Evolutionary conservation across 768 basidiomycete species (phyloP).

Genomic region (Serpula lacrymans): DNA sequence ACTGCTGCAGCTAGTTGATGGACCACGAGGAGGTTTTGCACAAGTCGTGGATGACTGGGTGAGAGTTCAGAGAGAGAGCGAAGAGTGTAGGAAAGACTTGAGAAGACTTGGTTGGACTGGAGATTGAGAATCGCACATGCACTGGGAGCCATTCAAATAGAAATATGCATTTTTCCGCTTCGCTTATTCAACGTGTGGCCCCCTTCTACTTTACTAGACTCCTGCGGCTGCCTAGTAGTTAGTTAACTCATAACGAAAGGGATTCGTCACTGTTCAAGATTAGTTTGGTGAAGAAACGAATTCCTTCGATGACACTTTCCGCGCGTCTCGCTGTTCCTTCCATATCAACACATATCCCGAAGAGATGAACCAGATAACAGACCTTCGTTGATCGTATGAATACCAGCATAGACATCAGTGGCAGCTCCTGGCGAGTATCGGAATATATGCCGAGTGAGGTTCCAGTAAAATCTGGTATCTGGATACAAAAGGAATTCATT

Average conservation of each 20-base stretch:
- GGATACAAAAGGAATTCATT: background rate
- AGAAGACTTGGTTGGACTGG: constrained; percentile 50
- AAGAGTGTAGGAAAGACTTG: constrained; percentile 48
- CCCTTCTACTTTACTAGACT: no score
- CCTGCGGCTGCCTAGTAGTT: no score
- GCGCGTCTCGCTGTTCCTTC: constrained; percentile 39
- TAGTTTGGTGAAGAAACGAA: constrained; percentile 62
- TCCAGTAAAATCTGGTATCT: constrained; percentile 18
- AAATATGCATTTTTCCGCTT: no score
- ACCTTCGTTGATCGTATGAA: constrained; percentile 70
- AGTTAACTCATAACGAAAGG: no score
- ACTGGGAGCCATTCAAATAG: no score
- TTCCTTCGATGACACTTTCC: constrained; percentile 55
- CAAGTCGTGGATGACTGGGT: constrained; percentile 50
- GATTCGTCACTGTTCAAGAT: constrained; percentile 68
- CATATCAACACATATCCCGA: background rate
- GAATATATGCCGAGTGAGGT: constrained; percentile 45
- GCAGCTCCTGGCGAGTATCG: constrained; percentile 41
- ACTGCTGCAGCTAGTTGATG: constrained; percentile 39
- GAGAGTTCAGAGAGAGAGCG: constrained; percentile 42
- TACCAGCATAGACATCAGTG: constrained; percentile 32
- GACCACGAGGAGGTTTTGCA: constrained; percentile 33
- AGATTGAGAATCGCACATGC: no score
- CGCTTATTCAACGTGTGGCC: no score
- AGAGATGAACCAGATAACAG: no score